These are phyloP conservation scores for Epichloe hybrida DNA, from an alignment of 2,329 filamentous ascomycete species.

Conservation along the genomic window DNA sequence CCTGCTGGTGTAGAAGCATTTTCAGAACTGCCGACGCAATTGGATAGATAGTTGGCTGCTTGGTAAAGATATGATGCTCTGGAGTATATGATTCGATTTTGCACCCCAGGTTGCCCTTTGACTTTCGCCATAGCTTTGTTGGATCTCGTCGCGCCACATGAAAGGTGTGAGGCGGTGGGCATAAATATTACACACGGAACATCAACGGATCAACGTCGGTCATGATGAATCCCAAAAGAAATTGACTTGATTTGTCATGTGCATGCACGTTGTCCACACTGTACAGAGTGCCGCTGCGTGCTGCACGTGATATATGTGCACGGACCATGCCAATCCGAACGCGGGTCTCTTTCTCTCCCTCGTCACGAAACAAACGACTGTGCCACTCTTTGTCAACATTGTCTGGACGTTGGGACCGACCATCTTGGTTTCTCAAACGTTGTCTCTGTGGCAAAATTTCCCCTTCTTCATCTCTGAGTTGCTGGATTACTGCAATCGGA, in stretches of 20 bases:
- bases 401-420: conserved; percentile 6
- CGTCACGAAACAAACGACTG: conserved; percentile 1
- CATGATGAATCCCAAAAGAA: too few species aligned
- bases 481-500: not conserved
- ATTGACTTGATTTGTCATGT: not conserved
- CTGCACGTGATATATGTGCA: conserved; percentile 12
- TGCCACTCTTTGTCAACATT: conserved; percentile 7
- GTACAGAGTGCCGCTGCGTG: not conserved
- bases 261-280: not conserved
- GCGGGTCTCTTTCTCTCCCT: conserved; percentile 4
- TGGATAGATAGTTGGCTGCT: conserved; percentile 54
- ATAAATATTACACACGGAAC: too few species aligned
- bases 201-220: too few species aligned
- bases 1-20: conserved; percentile 6
- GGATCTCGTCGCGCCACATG: not conserved
- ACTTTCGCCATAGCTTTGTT: conserved; percentile 47
- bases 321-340: conserved; percentile 8
- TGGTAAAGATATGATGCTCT: conserved; percentile 75
- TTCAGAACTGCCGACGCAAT: conserved; percentile 9
- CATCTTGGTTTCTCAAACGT: conserved; percentile 5
- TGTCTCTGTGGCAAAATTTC: conserved; percentile 1
- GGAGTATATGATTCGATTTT: conserved; percentile 64
- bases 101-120: conserved; percentile 41
- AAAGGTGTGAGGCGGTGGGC: not conserved
- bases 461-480: not conserved